These are phyloP conservation scores for Phytomonas sp. DNA, from an alignment of 208 protist species.

Conservation along the genomic window DNA sequence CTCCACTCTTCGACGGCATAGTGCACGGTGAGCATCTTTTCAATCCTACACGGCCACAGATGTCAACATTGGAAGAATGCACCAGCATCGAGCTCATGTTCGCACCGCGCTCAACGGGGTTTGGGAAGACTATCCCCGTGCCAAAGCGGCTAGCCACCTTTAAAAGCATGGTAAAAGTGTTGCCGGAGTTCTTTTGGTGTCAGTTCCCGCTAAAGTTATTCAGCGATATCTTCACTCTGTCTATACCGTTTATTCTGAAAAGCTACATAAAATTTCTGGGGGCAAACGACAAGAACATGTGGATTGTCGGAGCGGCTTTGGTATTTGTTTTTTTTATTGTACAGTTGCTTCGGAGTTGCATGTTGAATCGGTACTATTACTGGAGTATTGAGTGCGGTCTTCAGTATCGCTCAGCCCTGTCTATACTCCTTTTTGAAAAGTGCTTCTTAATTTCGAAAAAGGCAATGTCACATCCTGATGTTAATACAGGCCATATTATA, in stretches of 20 bases:
- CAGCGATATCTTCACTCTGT: slow-evolving; percentile 35
- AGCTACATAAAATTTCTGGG: slow-evolving; percentile 26
- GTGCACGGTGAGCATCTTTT: slow-evolving; percentile 66
- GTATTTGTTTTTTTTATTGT: slow-evolving; percentile 35
- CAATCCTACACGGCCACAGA: slow-evolving; percentile 18
- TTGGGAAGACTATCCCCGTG: slow-evolving; percentile 14
- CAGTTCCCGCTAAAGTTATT: slow-evolving; percentile 44
- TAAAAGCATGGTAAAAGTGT: slow-evolving; percentile 17
- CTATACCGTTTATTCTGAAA: slow-evolving; percentile 45
- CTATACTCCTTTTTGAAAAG: slow-evolving; percentile 71
- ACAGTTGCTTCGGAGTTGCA: slow-evolving; percentile 35
- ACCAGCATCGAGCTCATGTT: slow-evolving; percentile 21
- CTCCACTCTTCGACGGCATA: slow-evolving; percentile 39
- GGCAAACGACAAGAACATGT: slow-evolving; percentile 8
- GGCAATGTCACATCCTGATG: slow-evolving; percentile 47
- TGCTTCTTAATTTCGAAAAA: slow-evolving; percentile 46
- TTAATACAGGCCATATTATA: slow-evolving; percentile 81
- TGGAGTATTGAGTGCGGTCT: slow-evolving; percentile 30
- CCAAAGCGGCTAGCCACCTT: slow-evolving; percentile 15
- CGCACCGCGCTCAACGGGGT: slow-evolving; percentile 5
- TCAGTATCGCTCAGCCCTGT: slow-evolving; percentile 49
- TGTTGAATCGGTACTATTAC: slow-evolving; percentile 45
- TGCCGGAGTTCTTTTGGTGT: slow-evolving; percentile 25
- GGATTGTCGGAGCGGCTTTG: slow-evolving; percentile 30
- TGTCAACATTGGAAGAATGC: slow-evolving; percentile 50